These are phyloP conservation scores for Penicillium subrubescens DNA, from an alignment of 495 filamentous ascomycete species.

Conservation along the genomic window DNA sequence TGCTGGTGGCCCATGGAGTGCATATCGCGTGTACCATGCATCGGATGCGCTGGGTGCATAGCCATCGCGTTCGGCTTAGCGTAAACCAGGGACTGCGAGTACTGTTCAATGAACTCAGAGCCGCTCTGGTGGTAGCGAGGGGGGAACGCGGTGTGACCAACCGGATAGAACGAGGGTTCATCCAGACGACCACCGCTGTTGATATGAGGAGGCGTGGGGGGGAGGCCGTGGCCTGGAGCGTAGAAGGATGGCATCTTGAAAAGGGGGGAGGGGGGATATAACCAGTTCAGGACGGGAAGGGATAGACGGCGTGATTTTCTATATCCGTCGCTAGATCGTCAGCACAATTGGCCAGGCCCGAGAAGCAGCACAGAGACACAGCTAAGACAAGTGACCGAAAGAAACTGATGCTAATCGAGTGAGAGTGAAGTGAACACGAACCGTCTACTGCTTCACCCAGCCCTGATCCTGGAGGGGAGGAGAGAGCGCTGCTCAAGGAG, in stretches of 20 bases:
- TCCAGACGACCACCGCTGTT: slow-evolving; percentile 44
- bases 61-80: slow-evolving; percentile 46
- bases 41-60: slow-evolving; percentile 34
- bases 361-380: slow-evolving; percentile 7
- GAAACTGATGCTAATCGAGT: neutral
- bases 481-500: slow-evolving; percentile 48
- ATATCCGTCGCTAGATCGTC: slow-evolving; percentile 12
- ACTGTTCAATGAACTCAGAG: slow-evolving; percentile 54
- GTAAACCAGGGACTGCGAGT: slow-evolving; percentile 48
- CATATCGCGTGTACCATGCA: slow-evolving; percentile 39
- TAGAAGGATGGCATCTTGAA: slow-evolving; percentile 50
- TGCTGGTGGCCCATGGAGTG: slow-evolving; percentile 38
- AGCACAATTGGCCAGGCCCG: slow-evolving; percentile 17
- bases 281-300: slow-evolving; percentile 44
- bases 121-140: slow-evolving; percentile 51
- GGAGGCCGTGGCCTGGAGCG: slow-evolving; percentile 47
- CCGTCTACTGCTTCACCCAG: slow-evolving; percentile 50
- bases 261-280: slow-evolving; percentile 13
- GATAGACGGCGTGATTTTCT: slow-evolving; percentile 36
- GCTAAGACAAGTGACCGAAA: slow-evolving; percentile 11
- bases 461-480: slow-evolving; percentile 40
- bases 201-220: slow-evolving; percentile 50
- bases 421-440: slow-evolving; percentile 34
- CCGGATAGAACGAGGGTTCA: slow-evolving; percentile 44
- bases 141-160: slow-evolving; percentile 45